Base-by-base conservation (phyloP, 495 filamentous ascomycete species). In the Penicillium desertorum region DNA sequence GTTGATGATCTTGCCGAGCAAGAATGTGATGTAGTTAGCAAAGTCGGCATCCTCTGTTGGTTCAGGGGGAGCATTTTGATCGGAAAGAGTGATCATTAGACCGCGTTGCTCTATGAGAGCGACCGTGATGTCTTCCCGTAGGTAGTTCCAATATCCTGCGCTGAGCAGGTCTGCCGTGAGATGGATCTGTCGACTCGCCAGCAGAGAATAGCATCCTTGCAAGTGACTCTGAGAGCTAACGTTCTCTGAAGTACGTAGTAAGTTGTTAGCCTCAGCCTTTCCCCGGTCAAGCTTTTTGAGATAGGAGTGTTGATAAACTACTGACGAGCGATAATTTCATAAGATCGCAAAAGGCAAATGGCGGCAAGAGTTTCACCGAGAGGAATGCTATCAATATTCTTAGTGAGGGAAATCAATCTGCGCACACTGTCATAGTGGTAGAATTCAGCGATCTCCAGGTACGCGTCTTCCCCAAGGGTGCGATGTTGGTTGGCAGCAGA, bases 91-190 rank as follows among this genome's bases (percentile, higher is more conserved):
- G 20, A 76, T 73, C 59, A 69, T 71, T 1, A 75, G 50, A 25
- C 56, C 58, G 7, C 69, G 62, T 20, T 65, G 59, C 20, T 67
- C 63, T 36, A 71, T 67, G 7, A 76, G 56, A 22, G 70, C 67
- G 2, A 73, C 67, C 0, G 71, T 73, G 45, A 75, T 76, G 19
- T 76, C 69, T 61, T 75, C 71, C 0, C 72, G 62, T 3, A 76
- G 63, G n/a, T 73, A 71, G 43, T 75, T 75, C 73, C 70, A 76
- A 30, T 72, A 70, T 1, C 70, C 70, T 17, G 72, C 67, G 45
- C 59, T 61, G 27, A 67, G 41, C 5, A 75, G 60, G 9, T 61
- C 66, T 47, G 62, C 43, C 1, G 36, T 34, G 45, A 60, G 41
- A 10, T 60, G 39, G 14, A 67, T 64, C 5, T 50, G 54, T 12